Percentiles rank a stretch among this genome's conserved stretches.
These are phyloP conservation scores for Periconia macrospinosa DNA, from an alignment of 2,329 filamentous ascomycete species.

Conservation along the genomic window DNA sequence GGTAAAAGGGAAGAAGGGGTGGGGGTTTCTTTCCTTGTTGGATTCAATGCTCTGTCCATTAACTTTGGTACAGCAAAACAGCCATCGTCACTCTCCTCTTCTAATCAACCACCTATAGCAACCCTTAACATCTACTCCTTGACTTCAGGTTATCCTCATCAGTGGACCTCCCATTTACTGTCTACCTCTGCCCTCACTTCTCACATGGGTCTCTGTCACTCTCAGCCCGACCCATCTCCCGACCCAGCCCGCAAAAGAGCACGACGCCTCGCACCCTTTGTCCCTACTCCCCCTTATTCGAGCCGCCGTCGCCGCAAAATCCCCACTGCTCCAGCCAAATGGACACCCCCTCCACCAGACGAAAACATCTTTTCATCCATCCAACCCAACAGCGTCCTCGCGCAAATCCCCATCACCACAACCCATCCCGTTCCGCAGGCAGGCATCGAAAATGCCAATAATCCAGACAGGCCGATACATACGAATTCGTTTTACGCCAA, in stretches of 20 bases:
- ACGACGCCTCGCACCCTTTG: background rate
- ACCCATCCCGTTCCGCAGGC: constrained; percentile 46
- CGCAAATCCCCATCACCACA: constrained; percentile 41
- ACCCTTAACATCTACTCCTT: too few species aligned
- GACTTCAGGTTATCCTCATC: too few species aligned
- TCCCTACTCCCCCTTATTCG: background rate
- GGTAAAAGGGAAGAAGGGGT: too few species aligned
- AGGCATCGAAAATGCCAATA: constrained; percentile 43
- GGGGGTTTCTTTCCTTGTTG: too few species aligned
- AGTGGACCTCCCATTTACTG: too few species aligned
- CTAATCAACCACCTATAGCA: too few species aligned
- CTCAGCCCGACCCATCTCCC: background rate
- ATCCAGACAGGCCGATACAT: constrained; percentile 51
- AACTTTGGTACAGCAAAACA: too few species aligned
- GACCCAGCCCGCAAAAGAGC: background rate
- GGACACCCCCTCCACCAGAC: background rate
- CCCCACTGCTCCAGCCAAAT: background rate
- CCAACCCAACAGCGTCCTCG: constrained; percentile 43
- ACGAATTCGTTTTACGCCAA: constrained; percentile 77
- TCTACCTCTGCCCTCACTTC: too few species aligned
- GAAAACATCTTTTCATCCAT: constrained; percentile 48
- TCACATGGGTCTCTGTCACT: background rate
- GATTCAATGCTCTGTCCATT: too few species aligned
- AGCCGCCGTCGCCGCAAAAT: background rate
- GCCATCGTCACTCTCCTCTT: too few species aligned